A percentile compares a stretch with the other conserved stretches of the same genome.
Conservation (phyloP, 306 rosid species). For the Malus sylvestris region DNA sequence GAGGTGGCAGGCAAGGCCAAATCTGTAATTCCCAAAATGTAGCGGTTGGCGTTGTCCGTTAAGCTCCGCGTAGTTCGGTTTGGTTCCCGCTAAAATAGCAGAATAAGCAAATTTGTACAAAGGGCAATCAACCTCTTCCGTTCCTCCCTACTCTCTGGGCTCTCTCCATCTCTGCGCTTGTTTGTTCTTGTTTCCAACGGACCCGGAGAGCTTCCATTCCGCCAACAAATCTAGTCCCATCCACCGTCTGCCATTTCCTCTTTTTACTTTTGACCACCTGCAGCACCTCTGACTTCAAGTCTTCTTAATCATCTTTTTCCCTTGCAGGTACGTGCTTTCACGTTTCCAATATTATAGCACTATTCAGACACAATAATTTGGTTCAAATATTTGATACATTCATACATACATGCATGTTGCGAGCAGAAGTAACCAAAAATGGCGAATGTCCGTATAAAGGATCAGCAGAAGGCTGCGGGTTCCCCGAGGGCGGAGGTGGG, state of each 20-base stretch:
- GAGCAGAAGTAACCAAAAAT: conserved; percentile 23
- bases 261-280: background rate
- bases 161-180: background rate
- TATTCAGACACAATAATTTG: background rate
- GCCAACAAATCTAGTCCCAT: background rate
- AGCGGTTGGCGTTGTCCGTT: conserved; percentile 22
- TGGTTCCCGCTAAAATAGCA: conserved; percentile 30
- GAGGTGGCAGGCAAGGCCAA: background rate
- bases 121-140: conserved; percentile 21
- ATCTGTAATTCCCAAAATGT: conserved; percentile 4
- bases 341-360: background rate
- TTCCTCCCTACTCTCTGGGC: background rate
- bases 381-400: background rate
- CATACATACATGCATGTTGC: background rate
- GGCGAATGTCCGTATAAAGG: conserved; percentile 28
- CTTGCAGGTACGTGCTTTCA: conserved; percentile 8
- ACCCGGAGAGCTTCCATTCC: background rate
- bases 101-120: conserved; percentile 13
- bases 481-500: conserved; percentile 81
- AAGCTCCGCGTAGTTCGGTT: conserved; percentile 26
- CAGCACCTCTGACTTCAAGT: background rate
- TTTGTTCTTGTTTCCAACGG: conserved; percentile 14
- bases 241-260: background rate
- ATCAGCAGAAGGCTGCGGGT: conserved; percentile 20
- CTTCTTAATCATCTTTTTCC: background rate